phyloP scores from a whole-genome alignment of 306 rosid genomes.

The Lablab purpureus region DNA sequence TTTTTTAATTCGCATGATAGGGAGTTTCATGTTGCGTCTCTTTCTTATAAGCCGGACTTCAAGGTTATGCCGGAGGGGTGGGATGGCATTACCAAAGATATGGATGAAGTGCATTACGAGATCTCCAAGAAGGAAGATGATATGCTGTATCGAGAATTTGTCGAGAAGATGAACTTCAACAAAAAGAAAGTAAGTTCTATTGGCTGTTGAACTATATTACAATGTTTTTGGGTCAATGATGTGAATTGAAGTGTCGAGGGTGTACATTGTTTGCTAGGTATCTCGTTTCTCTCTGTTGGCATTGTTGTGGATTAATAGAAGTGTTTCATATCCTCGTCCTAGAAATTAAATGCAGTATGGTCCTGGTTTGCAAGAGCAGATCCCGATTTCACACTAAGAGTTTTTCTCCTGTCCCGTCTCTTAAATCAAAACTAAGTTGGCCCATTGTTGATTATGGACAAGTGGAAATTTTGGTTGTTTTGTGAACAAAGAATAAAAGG shows the following conservation, averaged over 20 bases:
- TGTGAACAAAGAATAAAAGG: too few relatives aligned
- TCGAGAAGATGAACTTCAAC: slow-evolving; percentile 84
- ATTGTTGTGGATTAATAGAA: not conserved
- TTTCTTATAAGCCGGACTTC: slow-evolving; percentile 92
- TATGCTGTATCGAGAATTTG: slow-evolving; percentile 85
- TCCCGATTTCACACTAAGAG: too few relatives aligned
- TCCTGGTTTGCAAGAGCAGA: too few relatives aligned
- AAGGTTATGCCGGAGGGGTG: slow-evolving; percentile 99
- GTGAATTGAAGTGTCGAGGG: not conserved
- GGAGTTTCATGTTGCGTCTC: slow-evolving; percentile 96
- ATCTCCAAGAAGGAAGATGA: slow-evolving; percentile 92
- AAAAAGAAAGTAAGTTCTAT: slow-evolving; percentile 81
- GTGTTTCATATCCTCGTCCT: not conserved
- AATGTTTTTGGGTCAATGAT: not conserved
- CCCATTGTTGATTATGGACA: too few relatives aligned
- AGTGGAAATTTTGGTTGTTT: too few relatives aligned
- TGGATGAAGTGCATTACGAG: slow-evolving; percentile 94
- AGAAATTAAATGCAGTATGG: not conserved
- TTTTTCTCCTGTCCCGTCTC: too few relatives aligned
- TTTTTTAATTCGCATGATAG: slow-evolving; percentile 87
- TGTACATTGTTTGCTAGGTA: not conserved
- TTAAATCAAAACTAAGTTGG: too few relatives aligned
- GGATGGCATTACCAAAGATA: slow-evolving; percentile 92
- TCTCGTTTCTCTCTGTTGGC: not conserved
- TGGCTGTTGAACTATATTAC: not conserved